Base-by-base conservation (phyloP, 176 grass and related monocot genomes). In the Aegilops longissima region DNA sequence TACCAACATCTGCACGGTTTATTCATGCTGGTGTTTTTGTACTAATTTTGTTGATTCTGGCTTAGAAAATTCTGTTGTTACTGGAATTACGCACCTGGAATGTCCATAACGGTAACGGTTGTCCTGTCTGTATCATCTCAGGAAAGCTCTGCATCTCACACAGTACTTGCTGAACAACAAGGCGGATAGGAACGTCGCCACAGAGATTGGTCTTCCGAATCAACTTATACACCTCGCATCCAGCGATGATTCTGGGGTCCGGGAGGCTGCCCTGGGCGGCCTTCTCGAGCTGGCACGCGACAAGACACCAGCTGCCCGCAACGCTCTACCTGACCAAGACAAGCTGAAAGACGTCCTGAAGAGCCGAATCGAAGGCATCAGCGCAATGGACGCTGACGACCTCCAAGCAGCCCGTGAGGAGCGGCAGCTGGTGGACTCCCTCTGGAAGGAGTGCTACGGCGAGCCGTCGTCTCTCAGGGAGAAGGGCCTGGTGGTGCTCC, bases 81-180 rank as follows among this genome's bases (percentile, higher is more conserved):
- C 21, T 78, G 38, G 44, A 79, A 44, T 67, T n/a, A 45, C 65
- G 61, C 0, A 45, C 5, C 17, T 27, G 36, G 35, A 39, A 62
- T 76, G 11, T 68, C 61, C 17, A 17, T 84, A 21, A 81, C 30
- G 17, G 0, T 84, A 21, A 76, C n/a, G 9, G 0, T 80, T 49
- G 6, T 70, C 8, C 2, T 88, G 5, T 49, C 21, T 87, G 11
- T 49, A 42, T 81, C 18, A 52, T 81, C 69, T 17, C 92, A 98
- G 97, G 94, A 99, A 96, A 82, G 90, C 94, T 25, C 90, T 99
- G 18, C 94, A 94, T 90, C 89, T 99, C 77, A 82, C 90, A 42
- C 85, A 85, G 6, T 91, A 88, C 70, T 39, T 91, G 27, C 77
- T 91, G 66, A 68, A 84, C 27, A 91, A 98, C 84, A 89, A 83